These are phyloP conservation scores for Cerioporus squamosus DNA, from an alignment of 1,284 basidiomycete genomes.

Conservation along the genomic window DNA sequence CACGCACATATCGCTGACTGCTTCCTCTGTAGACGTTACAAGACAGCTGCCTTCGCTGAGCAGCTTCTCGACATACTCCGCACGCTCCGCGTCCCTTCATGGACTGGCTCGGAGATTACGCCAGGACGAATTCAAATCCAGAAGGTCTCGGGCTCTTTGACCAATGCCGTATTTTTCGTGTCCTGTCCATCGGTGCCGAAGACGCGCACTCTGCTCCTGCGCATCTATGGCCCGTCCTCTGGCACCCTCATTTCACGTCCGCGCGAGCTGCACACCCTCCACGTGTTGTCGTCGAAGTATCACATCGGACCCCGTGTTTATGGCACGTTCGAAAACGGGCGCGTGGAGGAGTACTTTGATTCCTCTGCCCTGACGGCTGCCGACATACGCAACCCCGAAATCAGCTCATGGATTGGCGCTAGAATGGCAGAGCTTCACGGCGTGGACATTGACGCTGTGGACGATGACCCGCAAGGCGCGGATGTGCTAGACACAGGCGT, in stretches of 20 bases:
- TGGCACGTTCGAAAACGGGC: constrained; percentile 92
- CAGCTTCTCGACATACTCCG: constrained; percentile 60
- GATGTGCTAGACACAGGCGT: constrained; percentile 51
- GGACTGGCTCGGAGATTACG: constrained; percentile 52
- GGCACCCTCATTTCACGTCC: constrained; percentile 84
- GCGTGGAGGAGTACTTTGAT: constrained; percentile 93
- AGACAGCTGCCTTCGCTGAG: constrained; percentile 60
- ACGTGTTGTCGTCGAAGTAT: constrained; percentile 85
- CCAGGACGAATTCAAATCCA: constrained; percentile 63
- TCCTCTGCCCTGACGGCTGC: constrained; percentile 77
- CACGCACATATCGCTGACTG: constrained; percentile 13
- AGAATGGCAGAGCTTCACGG: constrained; percentile 94
- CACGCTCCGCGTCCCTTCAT: constrained; percentile 58
- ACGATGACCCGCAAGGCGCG: constrained; percentile 40
- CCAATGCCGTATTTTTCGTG: constrained; percentile 95
- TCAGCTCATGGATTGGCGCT: constrained; percentile 84
- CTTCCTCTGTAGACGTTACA: constrained; percentile 61
- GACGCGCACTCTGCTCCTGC: constrained; percentile 74
- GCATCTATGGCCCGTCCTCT: constrained; percentile 90
- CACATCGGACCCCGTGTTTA: constrained; percentile 90
- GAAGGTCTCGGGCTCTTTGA: constrained; percentile 90
- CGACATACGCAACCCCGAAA: constrained; percentile 76
- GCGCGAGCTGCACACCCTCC: constrained; percentile 84
- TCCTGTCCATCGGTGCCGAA: constrained; percentile 60
- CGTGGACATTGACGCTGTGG: constrained; percentile 79